A percentile compares a stretch with the other conserved stretches of the same genome.
Conservation (phyloP, 2,329 filamentous ascomycete species). For the Nakataea oryzae region DNA sequence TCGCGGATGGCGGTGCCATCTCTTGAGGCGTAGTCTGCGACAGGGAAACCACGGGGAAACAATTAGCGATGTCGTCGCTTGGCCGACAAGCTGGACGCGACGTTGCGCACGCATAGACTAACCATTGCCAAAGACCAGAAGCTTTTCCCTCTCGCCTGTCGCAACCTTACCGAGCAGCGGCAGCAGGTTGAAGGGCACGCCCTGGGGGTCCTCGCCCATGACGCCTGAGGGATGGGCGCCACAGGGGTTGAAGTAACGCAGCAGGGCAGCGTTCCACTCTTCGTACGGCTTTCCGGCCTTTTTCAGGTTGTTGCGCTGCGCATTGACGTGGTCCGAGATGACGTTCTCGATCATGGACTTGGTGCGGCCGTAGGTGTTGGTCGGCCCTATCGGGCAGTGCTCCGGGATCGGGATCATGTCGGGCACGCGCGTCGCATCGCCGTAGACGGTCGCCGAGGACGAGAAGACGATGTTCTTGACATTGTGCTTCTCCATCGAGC, state of each 20-base stretch:
- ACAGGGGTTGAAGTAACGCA: slow-evolving; percentile 97
- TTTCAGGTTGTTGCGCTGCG: slow-evolving; percentile 71
- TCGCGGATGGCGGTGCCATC: slow-evolving; percentile 93
- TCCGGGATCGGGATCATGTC: slow-evolving; percentile 99
- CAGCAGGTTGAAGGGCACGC: slow-evolving; percentile 90
- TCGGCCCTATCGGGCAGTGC: slow-evolving; percentile 88
- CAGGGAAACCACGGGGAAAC: not conserved
- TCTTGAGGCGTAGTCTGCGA: slow-evolving; percentile 75
- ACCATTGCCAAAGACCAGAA: slow-evolving; percentile 92
- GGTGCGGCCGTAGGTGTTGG: slow-evolving; percentile 95
- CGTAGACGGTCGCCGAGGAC: slow-evolving; percentile 95
- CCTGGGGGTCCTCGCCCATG: slow-evolving; percentile 97
- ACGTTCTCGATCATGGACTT: slow-evolving; percentile 87
- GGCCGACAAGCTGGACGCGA: not conserved
- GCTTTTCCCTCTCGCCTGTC: slow-evolving; percentile 81
- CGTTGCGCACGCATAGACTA: slow-evolving; percentile 19
- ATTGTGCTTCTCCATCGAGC: slow-evolving; percentile 79
- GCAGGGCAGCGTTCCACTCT: slow-evolving; percentile 84
- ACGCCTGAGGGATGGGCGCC: slow-evolving; percentile 90
- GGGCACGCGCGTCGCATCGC: slow-evolving; percentile 88
- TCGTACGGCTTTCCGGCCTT: slow-evolving; percentile 69
- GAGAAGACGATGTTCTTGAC: slow-evolving; percentile 98
- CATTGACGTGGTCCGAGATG: slow-evolving; percentile 83
- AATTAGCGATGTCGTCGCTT: not conserved
- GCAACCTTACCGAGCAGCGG: slow-evolving; percentile 92